Conservation (phyloP, 1,284 basidiomycete species). For the Cutaneotrichosporon sp. region DNA sequence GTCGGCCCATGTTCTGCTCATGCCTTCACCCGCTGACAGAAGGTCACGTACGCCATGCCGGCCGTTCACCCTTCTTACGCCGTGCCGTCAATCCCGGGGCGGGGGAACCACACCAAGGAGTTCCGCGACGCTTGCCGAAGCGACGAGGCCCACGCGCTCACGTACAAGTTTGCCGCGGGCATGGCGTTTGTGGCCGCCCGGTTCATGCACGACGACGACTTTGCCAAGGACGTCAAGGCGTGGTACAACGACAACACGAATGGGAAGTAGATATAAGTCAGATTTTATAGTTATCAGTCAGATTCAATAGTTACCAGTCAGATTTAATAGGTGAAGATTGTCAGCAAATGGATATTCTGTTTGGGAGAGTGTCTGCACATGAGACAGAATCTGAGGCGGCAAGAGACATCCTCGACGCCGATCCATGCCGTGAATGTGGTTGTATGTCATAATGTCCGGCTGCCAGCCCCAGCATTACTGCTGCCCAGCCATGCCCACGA, state of each 20-base stretch:
- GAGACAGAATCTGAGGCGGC: too few relatives aligned
- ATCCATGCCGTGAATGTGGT: too few relatives aligned
- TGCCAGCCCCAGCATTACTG: too few relatives aligned
- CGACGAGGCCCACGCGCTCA: slow-evolving; percentile 26
- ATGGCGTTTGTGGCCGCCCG: slow-evolving; percentile 42
- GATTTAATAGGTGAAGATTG: too few relatives aligned
- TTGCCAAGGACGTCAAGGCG: slow-evolving; percentile 26
- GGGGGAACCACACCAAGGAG: slow-evolving; percentile 30
- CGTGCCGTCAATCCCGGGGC: slow-evolving; percentile 14
- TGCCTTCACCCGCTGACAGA: not conserved
- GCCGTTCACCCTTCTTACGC: slow-evolving; percentile 23
- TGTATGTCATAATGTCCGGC: too few relatives aligned
- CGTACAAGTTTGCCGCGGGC: slow-evolving; percentile 36
- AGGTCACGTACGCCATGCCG: slow-evolving; percentile 24
- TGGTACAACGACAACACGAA: slow-evolving; percentile 27
- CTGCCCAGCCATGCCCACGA: too few relatives aligned
- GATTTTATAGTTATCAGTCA: too few relatives aligned
- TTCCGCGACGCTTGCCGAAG: slow-evolving; percentile 19
- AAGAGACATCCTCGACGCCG: too few relatives aligned
- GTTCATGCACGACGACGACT: slow-evolving; percentile 40
- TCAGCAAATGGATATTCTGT: too few relatives aligned
- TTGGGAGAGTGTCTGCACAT: too few relatives aligned
- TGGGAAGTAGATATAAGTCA: not conserved
- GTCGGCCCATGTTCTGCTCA: too few relatives aligned
- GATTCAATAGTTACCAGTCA: not conserved